Percentiles rank a stretch among this genome's conserved stretches.
phyloP scores from a whole-genome alignment of 2,329 filamentous ascomycete species.

The Didymosphaeria variabile region DNA sequence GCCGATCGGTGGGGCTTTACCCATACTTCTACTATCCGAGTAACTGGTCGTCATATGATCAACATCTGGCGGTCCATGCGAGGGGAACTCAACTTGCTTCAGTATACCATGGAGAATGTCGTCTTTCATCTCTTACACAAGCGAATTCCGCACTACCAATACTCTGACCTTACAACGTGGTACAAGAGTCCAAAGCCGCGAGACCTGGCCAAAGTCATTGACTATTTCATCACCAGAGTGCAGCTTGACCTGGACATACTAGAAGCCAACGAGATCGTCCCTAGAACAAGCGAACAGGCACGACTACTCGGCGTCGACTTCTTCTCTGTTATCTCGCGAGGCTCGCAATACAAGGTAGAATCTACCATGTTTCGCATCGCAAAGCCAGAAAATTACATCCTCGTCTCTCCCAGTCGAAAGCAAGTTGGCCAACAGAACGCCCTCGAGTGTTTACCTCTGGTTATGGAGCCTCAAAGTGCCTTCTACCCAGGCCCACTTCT shows the following conservation, averaged over 20 bases:
- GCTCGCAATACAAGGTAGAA: constrained; percentile 98
- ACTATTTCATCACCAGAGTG: constrained; percentile 79
- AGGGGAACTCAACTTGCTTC: constrained; percentile 86
- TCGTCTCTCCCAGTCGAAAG: constrained; percentile 88
- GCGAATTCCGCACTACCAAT: constrained; percentile 87
- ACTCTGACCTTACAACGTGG: constrained; percentile 82
- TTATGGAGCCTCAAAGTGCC: constrained; percentile 96
- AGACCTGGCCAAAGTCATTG: constrained; percentile 77
- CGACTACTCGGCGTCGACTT: constrained; percentile 94
- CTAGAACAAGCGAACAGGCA: constrained; percentile 92
- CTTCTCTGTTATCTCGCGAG: constrained; percentile 92
- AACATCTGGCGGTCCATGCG: constrained; percentile 98
- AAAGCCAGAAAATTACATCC: constrained; percentile 92
- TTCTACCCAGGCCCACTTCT: constrained; percentile 92
- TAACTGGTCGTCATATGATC: constrained; percentile 96
- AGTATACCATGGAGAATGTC: constrained; percentile 97
- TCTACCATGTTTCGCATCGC: constrained; percentile 98
- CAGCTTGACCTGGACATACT: constrained; percentile 89
- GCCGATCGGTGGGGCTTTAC: constrained; percentile 93
- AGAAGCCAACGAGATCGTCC: constrained; percentile 86
- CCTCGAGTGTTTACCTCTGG: constrained; percentile 89
- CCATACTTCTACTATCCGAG: constrained; percentile 86
- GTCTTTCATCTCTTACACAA: constrained; percentile 89
- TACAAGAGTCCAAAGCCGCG: constrained; percentile 73
- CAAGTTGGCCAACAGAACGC: constrained; percentile 96